Conservation (phyloP, 2,329 filamentous ascomycete genomes). For the Lachnellula cervina region DNA sequence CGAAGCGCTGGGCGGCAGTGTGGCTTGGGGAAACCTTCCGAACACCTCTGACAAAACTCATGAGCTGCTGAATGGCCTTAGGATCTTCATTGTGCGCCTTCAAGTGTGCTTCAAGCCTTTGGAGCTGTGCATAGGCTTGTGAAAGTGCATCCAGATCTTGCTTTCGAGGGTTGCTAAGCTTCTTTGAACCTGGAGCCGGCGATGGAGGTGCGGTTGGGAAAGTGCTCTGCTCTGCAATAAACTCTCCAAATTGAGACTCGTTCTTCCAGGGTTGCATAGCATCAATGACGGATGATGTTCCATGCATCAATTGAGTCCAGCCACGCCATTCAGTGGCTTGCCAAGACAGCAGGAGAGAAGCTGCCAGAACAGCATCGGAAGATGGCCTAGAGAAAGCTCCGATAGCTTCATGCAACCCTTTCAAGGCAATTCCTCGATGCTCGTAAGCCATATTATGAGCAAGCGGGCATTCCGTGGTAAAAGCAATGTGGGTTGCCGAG, state of each 20-base stretch:
- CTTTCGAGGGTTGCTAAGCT: constrained; percentile 56
- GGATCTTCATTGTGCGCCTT: constrained; percentile 66
- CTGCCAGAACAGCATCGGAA: constrained; percentile 85
- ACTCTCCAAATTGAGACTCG: constrained; percentile 78
- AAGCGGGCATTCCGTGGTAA: constrained; percentile 77
- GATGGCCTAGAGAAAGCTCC: constrained; percentile 78
- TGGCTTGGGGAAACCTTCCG: constrained; percentile 65
- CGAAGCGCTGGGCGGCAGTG: constrained; percentile 79
- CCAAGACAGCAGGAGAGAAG: constrained; percentile 90
- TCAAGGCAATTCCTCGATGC: constrained; percentile 79
- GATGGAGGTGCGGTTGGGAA: constrained; percentile 63
- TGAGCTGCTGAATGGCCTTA: constrained; percentile 63
- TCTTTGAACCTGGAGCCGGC: constrained; percentile 54
- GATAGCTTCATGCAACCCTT: constrained; percentile 84
- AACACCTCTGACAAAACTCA: constrained; percentile 67
- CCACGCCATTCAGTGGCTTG: constrained; percentile 92
- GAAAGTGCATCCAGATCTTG: constrained; percentile 68
- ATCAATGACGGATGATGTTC: constrained; percentile 82
- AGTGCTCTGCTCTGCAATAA: constrained; percentile 74
- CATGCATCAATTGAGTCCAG: constrained; percentile 91
- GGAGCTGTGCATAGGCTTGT: constrained; percentile 60
- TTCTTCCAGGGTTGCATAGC: constrained; percentile 91
- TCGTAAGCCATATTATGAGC: constrained; percentile 86
- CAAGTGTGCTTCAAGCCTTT: constrained; percentile 63
- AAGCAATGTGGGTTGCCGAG: constrained; percentile 91